A percentile compares a stretch with the other conserved stretches of the same genome.
Conservation (phyloP, 2,329 filamentous ascomycete species). For the Fusarium cicatricum region DNA sequence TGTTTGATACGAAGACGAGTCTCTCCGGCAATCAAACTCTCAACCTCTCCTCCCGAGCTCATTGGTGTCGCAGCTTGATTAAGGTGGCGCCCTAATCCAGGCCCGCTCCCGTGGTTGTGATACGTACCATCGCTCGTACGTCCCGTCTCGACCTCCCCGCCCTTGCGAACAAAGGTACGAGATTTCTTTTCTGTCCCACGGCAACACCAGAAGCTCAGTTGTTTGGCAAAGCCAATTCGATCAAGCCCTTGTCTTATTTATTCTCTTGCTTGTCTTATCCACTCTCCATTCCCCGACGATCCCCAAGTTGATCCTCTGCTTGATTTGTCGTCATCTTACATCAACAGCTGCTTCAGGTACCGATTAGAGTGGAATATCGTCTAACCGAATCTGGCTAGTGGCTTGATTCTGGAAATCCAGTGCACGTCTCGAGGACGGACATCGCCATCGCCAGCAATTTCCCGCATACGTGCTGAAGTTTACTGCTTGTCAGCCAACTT, state of each 20-base stretch:
- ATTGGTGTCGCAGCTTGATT: slow-evolving; percentile 37
- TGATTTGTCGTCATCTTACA: slow-evolving; percentile 25
- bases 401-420: slow-evolving; percentile 27
- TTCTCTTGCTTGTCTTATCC: neutral
- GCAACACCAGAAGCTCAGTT: slow-evolving; percentile 3
- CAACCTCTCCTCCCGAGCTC: slow-evolving; percentile 18
- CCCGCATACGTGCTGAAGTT: slow-evolving; percentile 44
- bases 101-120: slow-evolving; percentile 31
- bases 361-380: slow-evolving; percentile 23
- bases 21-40: slow-evolving; percentile 35
- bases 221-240: neutral
- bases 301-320: slow-evolving; percentile 9
- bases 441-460: slow-evolving; percentile 50
- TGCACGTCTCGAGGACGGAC: slow-evolving; percentile 37
- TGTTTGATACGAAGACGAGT: slow-evolving; percentile 30
- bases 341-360: slow-evolving; percentile 39
- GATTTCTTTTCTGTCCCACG: slow-evolving; percentile 6
- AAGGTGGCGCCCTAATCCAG: slow-evolving; percentile 35
- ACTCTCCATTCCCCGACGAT: slow-evolving; percentile 4
- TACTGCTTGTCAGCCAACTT: slow-evolving; percentile 33
- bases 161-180: slow-evolving; percentile 22
- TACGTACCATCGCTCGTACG: slow-evolving; percentile 32
- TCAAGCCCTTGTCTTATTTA: neutral
- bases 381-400: slow-evolving; percentile 37
- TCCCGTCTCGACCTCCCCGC: too few relatives aligned